Evolutionary conservation across 2,329 filamentous ascomycete species (phyloP).

Genomic region (Epichloe elymi): DNA sequence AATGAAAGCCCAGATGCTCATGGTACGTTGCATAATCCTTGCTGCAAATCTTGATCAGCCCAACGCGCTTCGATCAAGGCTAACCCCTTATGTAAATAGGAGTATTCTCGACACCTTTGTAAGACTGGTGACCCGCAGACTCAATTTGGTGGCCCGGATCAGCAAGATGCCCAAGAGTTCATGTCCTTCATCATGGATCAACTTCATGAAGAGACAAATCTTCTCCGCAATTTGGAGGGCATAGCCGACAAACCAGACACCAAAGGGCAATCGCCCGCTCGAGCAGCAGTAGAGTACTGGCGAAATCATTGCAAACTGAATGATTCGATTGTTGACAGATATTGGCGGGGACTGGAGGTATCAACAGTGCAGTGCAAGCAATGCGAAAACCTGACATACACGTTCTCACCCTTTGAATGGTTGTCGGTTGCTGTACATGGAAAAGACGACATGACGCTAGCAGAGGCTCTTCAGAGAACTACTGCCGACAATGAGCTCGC

Average conservation of each 20-base stretch:
- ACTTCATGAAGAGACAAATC: conserved; percentile 77
- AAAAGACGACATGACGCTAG: conserved; percentile 22
- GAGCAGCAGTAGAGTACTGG: conserved; percentile 67
- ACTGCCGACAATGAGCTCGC: conserved; percentile 53
- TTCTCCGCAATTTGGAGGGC: conserved; percentile 29
- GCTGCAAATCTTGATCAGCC: not conserved
- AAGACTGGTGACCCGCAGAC: conserved; percentile 14
- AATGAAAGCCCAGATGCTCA: conserved; percentile 42
- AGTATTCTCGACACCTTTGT: conserved; percentile 36
- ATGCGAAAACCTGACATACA: conserved; percentile 36
- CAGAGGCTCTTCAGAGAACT: conserved; percentile 58
- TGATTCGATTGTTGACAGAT: conserved; percentile 61
- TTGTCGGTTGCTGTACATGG: conserved; percentile 30
- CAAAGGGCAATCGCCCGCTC: conserved; percentile 20
- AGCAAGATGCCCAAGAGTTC: conserved; percentile 90
- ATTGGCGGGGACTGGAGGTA: conserved; percentile 68
- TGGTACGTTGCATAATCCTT: conserved; percentile 31
- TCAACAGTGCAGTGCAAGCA: conserved; percentile 55
- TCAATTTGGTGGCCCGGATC: conserved; percentile 57
- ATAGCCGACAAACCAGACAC: conserved; percentile 19
- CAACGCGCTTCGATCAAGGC: not conserved
- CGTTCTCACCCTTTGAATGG: conserved; percentile 38
- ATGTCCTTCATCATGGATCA: conserved; percentile 70
- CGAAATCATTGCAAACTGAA: conserved; percentile 54
- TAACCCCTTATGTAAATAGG: conserved; percentile 21